Evolutionary conservation across 2,329 filamentous ascomycete species (phyloP).

Genomic region (Phyllosticta capitalensis): DNA sequence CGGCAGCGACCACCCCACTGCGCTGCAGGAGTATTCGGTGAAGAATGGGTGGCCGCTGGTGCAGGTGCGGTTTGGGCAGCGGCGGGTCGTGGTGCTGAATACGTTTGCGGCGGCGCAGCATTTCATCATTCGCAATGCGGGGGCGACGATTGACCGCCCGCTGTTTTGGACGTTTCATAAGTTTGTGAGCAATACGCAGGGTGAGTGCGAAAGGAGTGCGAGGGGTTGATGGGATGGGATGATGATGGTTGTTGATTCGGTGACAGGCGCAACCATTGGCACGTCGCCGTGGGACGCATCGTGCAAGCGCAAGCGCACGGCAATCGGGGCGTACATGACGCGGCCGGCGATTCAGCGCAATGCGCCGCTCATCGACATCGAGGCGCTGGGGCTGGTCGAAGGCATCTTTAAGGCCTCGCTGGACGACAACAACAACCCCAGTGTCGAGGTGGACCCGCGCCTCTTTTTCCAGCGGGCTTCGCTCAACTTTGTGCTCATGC

Average conservation of each 20-base stretch:
- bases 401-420: neutral
- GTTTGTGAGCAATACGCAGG: constrained; percentile 5
- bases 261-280: constrained; percentile 1
- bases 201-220: too few relatives aligned
- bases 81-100: constrained; percentile 3
- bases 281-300: constrained; percentile 7
- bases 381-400: constrained; percentile 1
- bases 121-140: constrained; percentile 2
- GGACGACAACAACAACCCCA: neutral
- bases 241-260: neutral
- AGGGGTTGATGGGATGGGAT: neutral
- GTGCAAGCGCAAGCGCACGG: constrained; percentile 11
- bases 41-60: constrained; percentile 1
- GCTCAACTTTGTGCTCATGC: constrained; percentile 6
- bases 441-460: constrained; percentile 1
- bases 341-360: constrained; percentile 5
- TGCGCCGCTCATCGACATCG: constrained; percentile 2
- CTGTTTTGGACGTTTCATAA: constrained; percentile 5
- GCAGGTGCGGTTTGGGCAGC: constrained; percentile 3
- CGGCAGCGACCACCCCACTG: neutral
- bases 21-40: neutral
- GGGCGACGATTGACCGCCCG: constrained; percentile 6
- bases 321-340: constrained; percentile 8
- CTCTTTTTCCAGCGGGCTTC: constrained; percentile 4
- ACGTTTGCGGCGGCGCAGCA: constrained; percentile 6